Base-by-base conservation (phyloP, 2,329 filamentous ascomycete species). In the Epichloe coenophiala region DNA sequence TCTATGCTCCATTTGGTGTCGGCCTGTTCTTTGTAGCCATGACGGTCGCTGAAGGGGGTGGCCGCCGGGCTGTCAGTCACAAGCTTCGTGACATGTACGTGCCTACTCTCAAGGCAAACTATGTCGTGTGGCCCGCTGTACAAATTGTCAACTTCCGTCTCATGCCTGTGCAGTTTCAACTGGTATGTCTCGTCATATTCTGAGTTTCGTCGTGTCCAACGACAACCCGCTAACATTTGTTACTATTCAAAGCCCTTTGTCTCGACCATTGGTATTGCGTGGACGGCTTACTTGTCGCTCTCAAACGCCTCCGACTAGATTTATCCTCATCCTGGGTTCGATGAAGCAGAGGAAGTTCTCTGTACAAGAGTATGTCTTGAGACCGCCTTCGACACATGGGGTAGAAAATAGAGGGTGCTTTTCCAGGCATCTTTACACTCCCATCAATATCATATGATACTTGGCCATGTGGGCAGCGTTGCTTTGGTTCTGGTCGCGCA, bases 91-190 rank as follows among this genome's bases (percentile, higher is more conserved):
- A 96, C 63, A 90, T 97, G 69, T 98, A 95, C 65, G 68, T 96
- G 52, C 89, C 91, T 13, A 91, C 93, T 8, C 74, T 98, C 58
- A 95, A 96, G 74, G 90, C 91, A 59, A 98, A 98, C 70, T 98
- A 85, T 61, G 74, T 95, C 59, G 78, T 98, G 23, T 98, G 93
- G 93, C 93, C 93, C 23, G 81, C 86, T 5, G 93, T 98, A 43
- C 93, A 98, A 71, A 83, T 97, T 56, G 78, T 98, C 71, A 98
- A 98, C 73, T 98, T 98, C 71, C 80, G 91, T 33, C 65, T 97
- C 58, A 88, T 98, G 75, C 93, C 93, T 13, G 84, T 97, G 49
- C 90, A 95, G 64, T 95, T 93, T 67, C 93, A 98, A 68, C 85
- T 98, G 68, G 90, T 96, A 71, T 75, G 88, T 52, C 23, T 31